Percentiles rank a stretch among this genome's conserved stretches.
phyloP scores from a whole-genome alignment of 306 rosid genomes.

The Morella rubra region DNA sequence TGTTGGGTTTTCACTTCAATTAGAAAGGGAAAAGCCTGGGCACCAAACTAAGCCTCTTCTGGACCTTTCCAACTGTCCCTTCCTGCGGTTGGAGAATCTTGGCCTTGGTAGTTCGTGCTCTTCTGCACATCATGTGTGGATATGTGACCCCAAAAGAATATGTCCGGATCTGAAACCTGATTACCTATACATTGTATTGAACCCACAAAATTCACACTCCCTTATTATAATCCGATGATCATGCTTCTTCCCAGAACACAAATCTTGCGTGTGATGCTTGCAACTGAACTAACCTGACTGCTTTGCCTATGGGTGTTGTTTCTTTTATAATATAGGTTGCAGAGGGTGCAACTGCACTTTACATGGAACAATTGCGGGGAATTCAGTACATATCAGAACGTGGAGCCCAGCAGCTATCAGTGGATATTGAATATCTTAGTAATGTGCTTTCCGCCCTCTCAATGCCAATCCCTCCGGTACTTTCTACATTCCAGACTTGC shows the following conservation, averaged over 20 bases:
- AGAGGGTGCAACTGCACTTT: conserved; percentile 95
- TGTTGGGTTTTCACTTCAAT: not conserved
- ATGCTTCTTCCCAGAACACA: not conserved
- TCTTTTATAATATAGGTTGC: conserved; percentile 61
- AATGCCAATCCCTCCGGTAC: conserved; percentile 79
- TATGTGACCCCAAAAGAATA: not conserved
- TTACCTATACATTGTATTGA: not conserved
- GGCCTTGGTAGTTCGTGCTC: conserved; percentile 1
- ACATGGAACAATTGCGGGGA: conserved; percentile 86
- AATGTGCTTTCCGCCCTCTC: conserved; percentile 92
- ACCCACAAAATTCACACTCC: not conserved
- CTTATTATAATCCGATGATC: not conserved
- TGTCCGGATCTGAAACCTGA: not conserved
- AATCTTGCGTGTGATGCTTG: not conserved
- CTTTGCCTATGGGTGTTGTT: not conserved
- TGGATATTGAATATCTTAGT: conserved; percentile 87
- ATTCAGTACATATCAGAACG: conserved; percentile 85
- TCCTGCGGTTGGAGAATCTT: not conserved
- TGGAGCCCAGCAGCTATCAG: conserved; percentile 89
- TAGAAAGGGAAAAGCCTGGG: not conserved
- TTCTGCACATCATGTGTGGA: not conserved
- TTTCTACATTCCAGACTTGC: conserved; percentile 76
- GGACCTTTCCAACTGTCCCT: not conserved
- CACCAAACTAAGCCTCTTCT: not conserved
- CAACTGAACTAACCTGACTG: not conserved